Evolutionary conservation across 495 filamentous ascomycete genomes (phyloP).

Genomic region (Parathielavia hyrcaniae): DNA sequence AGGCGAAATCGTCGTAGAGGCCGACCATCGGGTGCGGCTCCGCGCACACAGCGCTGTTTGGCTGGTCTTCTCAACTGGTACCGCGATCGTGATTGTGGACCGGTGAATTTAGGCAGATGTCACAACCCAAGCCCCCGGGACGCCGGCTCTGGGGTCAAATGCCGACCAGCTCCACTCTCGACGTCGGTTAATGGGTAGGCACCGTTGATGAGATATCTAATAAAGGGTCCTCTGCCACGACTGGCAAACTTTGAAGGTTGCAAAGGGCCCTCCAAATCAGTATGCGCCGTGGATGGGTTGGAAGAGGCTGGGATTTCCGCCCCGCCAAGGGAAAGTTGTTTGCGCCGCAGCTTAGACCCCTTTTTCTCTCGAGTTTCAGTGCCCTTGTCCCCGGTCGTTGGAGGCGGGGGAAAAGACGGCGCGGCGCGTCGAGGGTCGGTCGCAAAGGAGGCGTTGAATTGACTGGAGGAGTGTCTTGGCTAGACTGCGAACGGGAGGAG

Average conservation of each 20-base stretch:
- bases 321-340: not conserved
- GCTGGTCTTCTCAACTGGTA: not conserved
- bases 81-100: conserved; percentile 18
- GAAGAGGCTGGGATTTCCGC: conserved; percentile 1
- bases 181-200: conserved; percentile 12
- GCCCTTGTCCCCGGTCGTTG: not conserved
- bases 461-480: not conserved
- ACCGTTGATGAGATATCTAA: conserved; percentile 1
- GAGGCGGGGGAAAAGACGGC: not conserved
- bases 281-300: not conserved
- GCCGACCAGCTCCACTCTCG: conserved; percentile 16
- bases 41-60: not conserved
- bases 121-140: conserved; percentile 14
- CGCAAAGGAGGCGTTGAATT: not conserved
- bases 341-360: not conserved
- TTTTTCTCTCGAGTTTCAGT: conserved; percentile 3
- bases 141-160: conserved; percentile 8
- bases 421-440: not conserved
- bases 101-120: conserved; percentile 22
- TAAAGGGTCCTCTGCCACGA: not conserved
- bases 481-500: not conserved
- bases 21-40: conserved; percentile 13
- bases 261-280: not conserved
- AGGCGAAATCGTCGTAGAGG: conserved; percentile 21
- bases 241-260: not conserved